Conservation (phyloP, 495 filamentous ascomycete genomes). For the Hypomontagnella monticulosa region DNA sequence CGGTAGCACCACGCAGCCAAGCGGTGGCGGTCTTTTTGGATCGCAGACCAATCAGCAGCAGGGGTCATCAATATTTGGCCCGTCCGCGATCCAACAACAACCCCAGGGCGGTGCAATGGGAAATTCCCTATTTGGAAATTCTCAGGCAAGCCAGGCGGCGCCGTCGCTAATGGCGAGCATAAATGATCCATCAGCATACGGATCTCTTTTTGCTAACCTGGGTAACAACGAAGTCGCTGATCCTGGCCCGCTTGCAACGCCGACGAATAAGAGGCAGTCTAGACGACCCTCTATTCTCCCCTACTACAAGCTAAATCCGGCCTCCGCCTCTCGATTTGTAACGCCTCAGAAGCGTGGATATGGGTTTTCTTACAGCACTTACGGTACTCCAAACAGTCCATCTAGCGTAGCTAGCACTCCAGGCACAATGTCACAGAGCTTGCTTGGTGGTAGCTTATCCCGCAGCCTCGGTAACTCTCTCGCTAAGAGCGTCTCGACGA, state of each 20-base stretch:
- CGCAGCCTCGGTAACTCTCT: constrained; percentile 54
- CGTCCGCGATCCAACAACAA: constrained; percentile 54
- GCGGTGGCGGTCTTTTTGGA: constrained; percentile 71
- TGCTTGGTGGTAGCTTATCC: constrained; percentile 70
- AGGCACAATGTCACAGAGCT: constrained; percentile 68
- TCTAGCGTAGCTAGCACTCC: constrained; percentile 74
- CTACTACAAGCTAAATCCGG: constrained; percentile 87
- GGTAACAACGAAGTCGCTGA: constrained; percentile 69
- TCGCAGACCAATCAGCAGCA: constrained; percentile 58
- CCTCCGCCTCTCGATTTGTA: constrained; percentile 75
- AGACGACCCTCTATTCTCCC: constrained; percentile 82
- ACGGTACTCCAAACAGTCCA: constrained; percentile 80
- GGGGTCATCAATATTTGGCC: constrained; percentile 54
- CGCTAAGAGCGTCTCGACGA: constrained; percentile 70
- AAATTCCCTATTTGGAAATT: constrained; percentile 52
- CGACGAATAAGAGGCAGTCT: constrained; percentile 74
- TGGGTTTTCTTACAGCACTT: constrained; percentile 90
- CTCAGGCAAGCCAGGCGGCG: constrained; percentile 53
- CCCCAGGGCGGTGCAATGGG: constrained; percentile 58
- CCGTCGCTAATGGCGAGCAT: constrained; percentile 81
- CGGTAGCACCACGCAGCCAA: constrained; percentile 46
- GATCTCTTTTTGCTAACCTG: constrained; percentile 80
- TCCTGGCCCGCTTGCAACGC: constrained; percentile 86
- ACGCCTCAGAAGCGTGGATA: constrained; percentile 86
- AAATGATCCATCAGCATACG: constrained; percentile 80